These are phyloP conservation scores for Podaxis sp. DNA, from an alignment of 768 basidiomycete genomes.

Conservation along the genomic window DNA sequence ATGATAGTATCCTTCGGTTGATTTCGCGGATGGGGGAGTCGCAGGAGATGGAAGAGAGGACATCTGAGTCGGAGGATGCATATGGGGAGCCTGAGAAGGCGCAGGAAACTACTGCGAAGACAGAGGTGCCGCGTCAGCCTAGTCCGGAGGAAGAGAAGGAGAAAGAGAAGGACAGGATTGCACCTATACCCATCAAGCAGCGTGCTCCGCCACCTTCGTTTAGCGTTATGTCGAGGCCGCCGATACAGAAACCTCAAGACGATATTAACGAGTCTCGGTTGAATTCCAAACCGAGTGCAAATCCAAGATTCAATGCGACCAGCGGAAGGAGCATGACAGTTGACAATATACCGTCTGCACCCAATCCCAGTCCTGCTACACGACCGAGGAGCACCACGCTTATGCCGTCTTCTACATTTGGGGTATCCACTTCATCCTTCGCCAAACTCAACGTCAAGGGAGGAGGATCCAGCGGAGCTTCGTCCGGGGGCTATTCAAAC, in stretches of 20 bases:
- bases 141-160: constrained; percentile 10
- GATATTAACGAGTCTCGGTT: not conserved
- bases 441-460: constrained; percentile 11
- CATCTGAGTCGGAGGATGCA: constrained; percentile 20
- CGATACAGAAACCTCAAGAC: constrained; percentile 30
- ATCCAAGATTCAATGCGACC: constrained; percentile 2
- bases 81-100: constrained; percentile 21
- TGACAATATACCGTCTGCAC: constrained; percentile 12
- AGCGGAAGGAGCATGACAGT: constrained; percentile 11
- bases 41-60: constrained; percentile 17
- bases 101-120: constrained; percentile 12
- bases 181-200: constrained; percentile 61
- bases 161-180: constrained; percentile 30
- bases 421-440: constrained; percentile 19
- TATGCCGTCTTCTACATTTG: constrained; percentile 28
- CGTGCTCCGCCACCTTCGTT: constrained; percentile 57
- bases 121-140: constrained; percentile 16
- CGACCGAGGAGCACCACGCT: constrained; percentile 44
- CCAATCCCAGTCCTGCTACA: constrained; percentile 6
- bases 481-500: not conserved
- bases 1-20: constrained; percentile 40
- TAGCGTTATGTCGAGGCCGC: constrained; percentile 61
- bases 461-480: constrained; percentile 13
- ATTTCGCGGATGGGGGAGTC: constrained; percentile 39
- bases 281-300: constrained; percentile 8